Base-by-base conservation (phyloP, 805 yeast genomes). In the Isabelozyma gotoi region DNA sequence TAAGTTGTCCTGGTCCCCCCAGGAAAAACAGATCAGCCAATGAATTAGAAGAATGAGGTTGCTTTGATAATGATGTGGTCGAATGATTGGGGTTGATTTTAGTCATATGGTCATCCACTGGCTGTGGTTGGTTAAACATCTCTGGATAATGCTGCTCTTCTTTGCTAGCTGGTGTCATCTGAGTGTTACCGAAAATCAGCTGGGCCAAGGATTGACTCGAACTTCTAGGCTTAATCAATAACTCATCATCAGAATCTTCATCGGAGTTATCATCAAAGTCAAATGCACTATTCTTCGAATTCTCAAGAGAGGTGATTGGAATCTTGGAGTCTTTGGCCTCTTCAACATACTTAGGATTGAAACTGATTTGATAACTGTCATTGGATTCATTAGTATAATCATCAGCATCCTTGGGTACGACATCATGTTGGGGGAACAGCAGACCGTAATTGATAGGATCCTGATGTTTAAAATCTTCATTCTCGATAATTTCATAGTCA, bases 151-250 rank as follows among this genome's bases (percentile, higher is more conserved):
- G 63, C 19, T 45, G 47, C 14, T 48, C 48, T 19, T 39, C 31
- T 15, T 27, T 27, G 8, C 18, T 34, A 14, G 35, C 18, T 34
- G 44, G 24, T 8, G 58, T 48, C 54, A 50, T 46, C 10, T 40
- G 38, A 19, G 36, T 40, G 46, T 11, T 24, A 17, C 61, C 61
- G 52, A 69, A 68, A 20, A 67, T 66, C 61, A 60, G 73, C 43
- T 71, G 73, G 11, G 75, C 76, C 42, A 71, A 56, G 21, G 73
- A 63, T 47, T 70, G 75, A 55, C 74, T 68, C 10, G 74, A 68
- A 35, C 59, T 56, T 43, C 70, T 54, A 3, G 76, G 63, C 4
- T 62, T 63, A 27, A 71, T 71, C 3, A 71, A 65, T 36, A 71
- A 59, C 3, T 71, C 72, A 14, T 56, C 69, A 21, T 63, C 73